Evolutionary conservation across 2,329 filamentous ascomycete genomes (phyloP).

Genomic region (Blastomyces percursus): DNA sequence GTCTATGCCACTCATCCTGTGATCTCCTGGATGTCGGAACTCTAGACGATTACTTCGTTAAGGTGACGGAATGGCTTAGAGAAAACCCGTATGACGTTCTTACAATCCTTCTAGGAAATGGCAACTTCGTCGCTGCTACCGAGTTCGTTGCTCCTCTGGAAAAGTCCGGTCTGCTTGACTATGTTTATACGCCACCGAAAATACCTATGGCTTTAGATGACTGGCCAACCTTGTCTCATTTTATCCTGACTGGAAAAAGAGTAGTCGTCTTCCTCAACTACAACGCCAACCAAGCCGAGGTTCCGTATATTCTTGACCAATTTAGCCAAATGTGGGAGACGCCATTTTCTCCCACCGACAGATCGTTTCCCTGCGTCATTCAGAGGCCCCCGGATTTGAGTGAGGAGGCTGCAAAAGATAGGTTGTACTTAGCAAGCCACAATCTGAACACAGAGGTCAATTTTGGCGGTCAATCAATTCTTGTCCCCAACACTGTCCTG

Average conservation of each 20-base stretch:
- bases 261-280: constrained; percentile 80
- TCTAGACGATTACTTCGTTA: constrained; percentile 59
- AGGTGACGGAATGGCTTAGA: constrained; percentile 61
- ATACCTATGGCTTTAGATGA: constrained; percentile 60
- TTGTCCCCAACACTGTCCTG: constrained; percentile 60
- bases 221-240: constrained; percentile 72
- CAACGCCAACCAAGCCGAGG: constrained; percentile 62
- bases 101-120: constrained; percentile 76
- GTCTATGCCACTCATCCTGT: constrained; percentile 80
- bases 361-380: constrained; percentile 63
- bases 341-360: constrained; percentile 62
- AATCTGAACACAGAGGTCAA: constrained; percentile 74
- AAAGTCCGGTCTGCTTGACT: constrained; percentile 58
- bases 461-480: constrained; percentile 50
- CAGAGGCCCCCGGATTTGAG: constrained; percentile 63
- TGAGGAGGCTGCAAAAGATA: constrained; percentile 43
- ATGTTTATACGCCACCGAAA: constrained; percentile 61
- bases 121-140: constrained; percentile 55
- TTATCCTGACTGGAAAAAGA: constrained; percentile 61
- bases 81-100: constrained; percentile 75
- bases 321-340: constrained; percentile 89
- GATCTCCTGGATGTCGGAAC: constrained; percentile 71
- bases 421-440: constrained; percentile 78
- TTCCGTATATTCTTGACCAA: constrained; percentile 78
- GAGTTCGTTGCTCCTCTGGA: constrained; percentile 60